Evolutionary conservation across 495 filamentous ascomycete genomes (phyloP).

Genomic region (Lepidopterella palustris): DNA sequence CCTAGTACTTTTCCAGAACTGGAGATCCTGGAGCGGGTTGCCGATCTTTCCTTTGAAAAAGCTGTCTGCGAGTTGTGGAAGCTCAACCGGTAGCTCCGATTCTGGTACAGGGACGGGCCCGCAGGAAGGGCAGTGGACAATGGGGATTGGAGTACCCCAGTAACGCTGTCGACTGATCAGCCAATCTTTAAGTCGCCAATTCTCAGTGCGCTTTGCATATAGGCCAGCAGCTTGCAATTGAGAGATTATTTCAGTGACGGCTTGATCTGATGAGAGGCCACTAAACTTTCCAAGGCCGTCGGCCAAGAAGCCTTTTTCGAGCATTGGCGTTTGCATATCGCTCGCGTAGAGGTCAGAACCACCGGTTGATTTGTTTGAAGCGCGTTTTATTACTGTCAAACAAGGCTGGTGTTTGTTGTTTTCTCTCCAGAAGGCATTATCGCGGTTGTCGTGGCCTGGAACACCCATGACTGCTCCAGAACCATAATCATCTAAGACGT

Average conservation of each 20-base stretch:
- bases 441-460: slow-evolving; percentile 72
- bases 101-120: slow-evolving; percentile 73
- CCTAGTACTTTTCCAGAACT: slow-evolving; percentile 65
- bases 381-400: slow-evolving; percentile 4
- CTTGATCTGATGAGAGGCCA: slow-evolving; percentile 55
- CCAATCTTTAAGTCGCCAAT: slow-evolving; percentile 80
- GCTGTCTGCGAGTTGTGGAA: slow-evolving; percentile 63
- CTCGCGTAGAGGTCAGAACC: neutral
- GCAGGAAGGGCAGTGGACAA: slow-evolving; percentile 73
- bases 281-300: slow-evolving; percentile 42
- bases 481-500: slow-evolving; percentile 84
- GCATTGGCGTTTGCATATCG: slow-evolving; percentile 40
- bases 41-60: slow-evolving; percentile 65
- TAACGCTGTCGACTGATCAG: slow-evolving; percentile 81
- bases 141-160: slow-evolving; percentile 86
- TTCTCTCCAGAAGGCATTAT: slow-evolving; percentile 71
- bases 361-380: neutral
- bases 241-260: slow-evolving; percentile 53
- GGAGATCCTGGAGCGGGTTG: slow-evolving; percentile 64
- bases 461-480: slow-evolving; percentile 89
- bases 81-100: slow-evolving; percentile 65
- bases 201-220: slow-evolving; percentile 54
- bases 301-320: slow-evolving; percentile 44
- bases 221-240: slow-evolving; percentile 47
- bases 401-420: slow-evolving; percentile 42